A percentile compares a stretch with the other conserved stretches of the same genome.
phyloP scores from a whole-genome alignment of 2,329 filamentous ascomycete species.

The Sporothrix luriei region DNA sequence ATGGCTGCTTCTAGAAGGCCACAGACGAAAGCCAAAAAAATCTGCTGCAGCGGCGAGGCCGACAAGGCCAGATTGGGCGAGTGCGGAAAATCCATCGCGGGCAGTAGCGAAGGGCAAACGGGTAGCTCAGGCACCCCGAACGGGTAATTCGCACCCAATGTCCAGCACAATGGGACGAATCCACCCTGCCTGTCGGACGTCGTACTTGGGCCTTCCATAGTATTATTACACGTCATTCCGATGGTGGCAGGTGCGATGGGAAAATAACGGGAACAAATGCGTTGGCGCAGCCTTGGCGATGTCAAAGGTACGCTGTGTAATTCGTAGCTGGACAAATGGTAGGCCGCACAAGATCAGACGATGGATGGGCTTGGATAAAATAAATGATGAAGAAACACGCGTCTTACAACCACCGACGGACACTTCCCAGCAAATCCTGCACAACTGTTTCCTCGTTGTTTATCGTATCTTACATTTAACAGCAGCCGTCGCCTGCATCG shows the following conservation, averaged over 20 bases:
- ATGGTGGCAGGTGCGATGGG: neutral
- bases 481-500: no score
- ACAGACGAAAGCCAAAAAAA: slow-evolving; percentile 2
- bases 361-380: neutral
- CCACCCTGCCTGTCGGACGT: neutral
- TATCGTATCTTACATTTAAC: neutral
- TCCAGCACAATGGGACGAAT: neutral
- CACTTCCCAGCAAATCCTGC: neutral
- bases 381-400: neutral
- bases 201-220: neutral
- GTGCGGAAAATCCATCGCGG: slow-evolving; percentile 11
- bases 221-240: neutral
- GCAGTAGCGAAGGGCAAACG: slow-evolving; percentile 17
- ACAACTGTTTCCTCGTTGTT: neutral
- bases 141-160: slow-evolving; percentile 10
- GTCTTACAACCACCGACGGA: neutral
- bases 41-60: slow-evolving; percentile 31
- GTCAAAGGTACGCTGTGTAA: neutral
- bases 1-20: slow-evolving; percentile 3
- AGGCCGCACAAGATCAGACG: neutral
- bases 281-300: slow-evolving; percentile 21
- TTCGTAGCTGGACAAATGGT: slow-evolving; percentile 2
- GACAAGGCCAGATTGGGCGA: slow-evolving; percentile 23
- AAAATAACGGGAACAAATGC: neutral
- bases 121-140: slow-evolving; percentile 22